Evolutionary conservation across 352 stramenopile species (phyloP).

Genomic region (Blastocystis sp.): DNA sequence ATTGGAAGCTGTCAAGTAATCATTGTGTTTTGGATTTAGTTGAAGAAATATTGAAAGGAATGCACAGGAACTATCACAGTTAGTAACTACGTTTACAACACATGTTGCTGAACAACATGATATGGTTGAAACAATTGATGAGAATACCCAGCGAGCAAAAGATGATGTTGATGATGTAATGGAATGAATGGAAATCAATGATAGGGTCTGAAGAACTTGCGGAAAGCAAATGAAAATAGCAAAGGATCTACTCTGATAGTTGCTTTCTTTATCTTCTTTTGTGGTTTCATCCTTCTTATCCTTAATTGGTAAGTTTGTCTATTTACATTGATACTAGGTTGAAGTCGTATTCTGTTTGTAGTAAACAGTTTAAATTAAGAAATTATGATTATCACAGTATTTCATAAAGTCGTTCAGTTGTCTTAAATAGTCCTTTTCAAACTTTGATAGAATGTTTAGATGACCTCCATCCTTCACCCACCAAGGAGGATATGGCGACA

Average conservation of each 20-base stretch:
- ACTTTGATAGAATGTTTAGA: background rate
- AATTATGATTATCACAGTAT: background rate
- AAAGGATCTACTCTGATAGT: background rate
- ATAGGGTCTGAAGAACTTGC: background rate
- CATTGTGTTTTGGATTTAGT: background rate
- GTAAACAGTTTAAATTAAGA: background rate
- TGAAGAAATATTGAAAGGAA: slow-evolving; percentile 25
- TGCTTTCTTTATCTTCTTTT: background rate
- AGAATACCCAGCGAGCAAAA: background rate
- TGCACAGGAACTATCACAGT: background rate
- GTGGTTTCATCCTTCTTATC: background rate
- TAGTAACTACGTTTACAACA: background rate
- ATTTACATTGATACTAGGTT: background rate
- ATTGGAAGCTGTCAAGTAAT: background rate
- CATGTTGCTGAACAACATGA: slow-evolving; percentile 24
- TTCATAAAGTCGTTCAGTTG: slow-evolving; percentile 2
- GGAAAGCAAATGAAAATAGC: background rate
- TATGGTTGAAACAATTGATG: background rate
- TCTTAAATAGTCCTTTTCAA: background rate
- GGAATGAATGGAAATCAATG: background rate
- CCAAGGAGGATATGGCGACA: background rate
- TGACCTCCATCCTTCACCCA: slow-evolving; percentile 3
- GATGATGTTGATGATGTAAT: background rate
- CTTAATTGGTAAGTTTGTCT: background rate
- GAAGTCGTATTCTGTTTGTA: background rate